Percentiles rank a stretch among this genome's conserved stretches.
phyloP scores from a whole-genome alignment of 176 grass and related monocot species.

The Musa troglodytarum region DNA sequence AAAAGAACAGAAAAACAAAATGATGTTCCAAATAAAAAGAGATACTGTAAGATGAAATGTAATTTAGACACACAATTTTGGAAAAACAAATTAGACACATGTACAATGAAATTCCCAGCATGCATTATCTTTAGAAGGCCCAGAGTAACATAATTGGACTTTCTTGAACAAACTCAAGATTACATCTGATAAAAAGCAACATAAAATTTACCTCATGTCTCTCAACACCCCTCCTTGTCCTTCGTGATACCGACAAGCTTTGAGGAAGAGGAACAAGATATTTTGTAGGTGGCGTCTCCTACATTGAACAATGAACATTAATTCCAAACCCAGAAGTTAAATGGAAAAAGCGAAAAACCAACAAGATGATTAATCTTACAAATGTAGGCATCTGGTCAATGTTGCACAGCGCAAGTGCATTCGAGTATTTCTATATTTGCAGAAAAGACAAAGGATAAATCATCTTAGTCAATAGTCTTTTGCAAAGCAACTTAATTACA shows the following conservation, averaged over 20 bases:
- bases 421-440: conserved; percentile 62
- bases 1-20: too few relatives aligned
- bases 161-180: conserved; percentile 8
- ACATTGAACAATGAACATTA: conserved; percentile 21
- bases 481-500: neutral
- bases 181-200: neutral
- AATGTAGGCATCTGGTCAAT: conserved; percentile 42
- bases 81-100: too few relatives aligned
- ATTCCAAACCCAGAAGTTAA: conserved; percentile 4
- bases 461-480: neutral
- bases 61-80: too few relatives aligned
- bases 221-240: conserved; percentile 49
- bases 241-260: conserved; percentile 48
- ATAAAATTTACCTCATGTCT: conserved; percentile 61
- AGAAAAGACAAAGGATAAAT: conserved; percentile 24
- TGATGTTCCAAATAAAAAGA: too few relatives aligned
- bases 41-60: too few relatives aligned
- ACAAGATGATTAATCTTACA: conserved; percentile 52
- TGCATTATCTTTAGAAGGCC: neutral
- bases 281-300: conserved; percentile 81
- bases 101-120: neutral
- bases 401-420: conserved; percentile 36
- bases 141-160: neutral
- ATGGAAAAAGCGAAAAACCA: conserved; percentile 5
- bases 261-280: conserved; percentile 42